Conservation (phyloP, 306 rosid genomes). For the Castanea mollissima region DNA sequence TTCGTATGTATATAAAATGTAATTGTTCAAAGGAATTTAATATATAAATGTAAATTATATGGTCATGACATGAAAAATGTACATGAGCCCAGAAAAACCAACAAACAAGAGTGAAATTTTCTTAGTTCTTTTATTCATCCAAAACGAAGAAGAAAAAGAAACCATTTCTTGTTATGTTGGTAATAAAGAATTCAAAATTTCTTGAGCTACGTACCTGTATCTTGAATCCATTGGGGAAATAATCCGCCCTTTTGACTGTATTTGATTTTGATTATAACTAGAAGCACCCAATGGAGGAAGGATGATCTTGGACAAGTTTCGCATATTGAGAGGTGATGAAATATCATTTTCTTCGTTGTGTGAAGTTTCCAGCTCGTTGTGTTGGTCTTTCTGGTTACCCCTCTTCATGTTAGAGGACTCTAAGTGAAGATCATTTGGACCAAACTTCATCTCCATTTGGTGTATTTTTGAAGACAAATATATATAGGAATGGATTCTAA, state of each 20-base stretch:
- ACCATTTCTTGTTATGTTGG: neutral
- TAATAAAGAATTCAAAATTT: neutral
- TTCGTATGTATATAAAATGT: neutral
- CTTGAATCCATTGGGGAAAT: conserved; percentile 78
- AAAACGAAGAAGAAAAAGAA: too few species aligned
- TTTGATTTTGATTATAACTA: conserved; percentile 42
- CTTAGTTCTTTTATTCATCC: too few species aligned
- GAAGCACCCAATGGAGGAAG: conserved; percentile 94
- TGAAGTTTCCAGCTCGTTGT: neutral
- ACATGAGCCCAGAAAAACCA: too few species aligned
- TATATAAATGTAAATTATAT: too few species aligned
- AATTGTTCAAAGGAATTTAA: too few species aligned
- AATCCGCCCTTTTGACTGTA: conserved; percentile 52
- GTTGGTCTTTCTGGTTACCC: conserved; percentile 6
- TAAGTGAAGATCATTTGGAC: conserved; percentile 23
- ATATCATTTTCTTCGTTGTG: conserved; percentile 26
- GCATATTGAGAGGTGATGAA: conserved; percentile 39
- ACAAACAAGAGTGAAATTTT: too few species aligned
- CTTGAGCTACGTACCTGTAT: conserved; percentile 59
- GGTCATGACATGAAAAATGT: too few species aligned
- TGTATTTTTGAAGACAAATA: neutral
- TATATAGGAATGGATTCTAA: neutral
- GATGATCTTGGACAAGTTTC: conserved; percentile 72
- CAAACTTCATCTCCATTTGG: conserved; percentile 39
- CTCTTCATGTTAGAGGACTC: conserved; percentile 26